Conservation (phyloP, 2,329 filamentous ascomycete genomes). For the Ceratocystis ficicola region DNA sequence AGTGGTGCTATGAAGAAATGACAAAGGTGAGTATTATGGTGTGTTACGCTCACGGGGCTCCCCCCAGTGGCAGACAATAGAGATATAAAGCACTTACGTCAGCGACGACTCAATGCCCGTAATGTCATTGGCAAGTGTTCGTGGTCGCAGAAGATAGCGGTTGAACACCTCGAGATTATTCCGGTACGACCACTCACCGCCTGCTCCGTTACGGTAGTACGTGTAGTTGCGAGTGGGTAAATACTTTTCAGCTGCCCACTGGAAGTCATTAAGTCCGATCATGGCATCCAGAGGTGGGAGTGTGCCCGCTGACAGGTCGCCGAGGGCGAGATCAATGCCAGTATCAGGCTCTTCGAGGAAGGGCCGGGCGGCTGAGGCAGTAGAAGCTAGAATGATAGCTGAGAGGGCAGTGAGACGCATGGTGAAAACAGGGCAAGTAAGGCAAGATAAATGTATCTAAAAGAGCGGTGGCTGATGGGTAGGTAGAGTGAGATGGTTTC, state of each 20-base stretch:
- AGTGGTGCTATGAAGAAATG: constrained; percentile 28
- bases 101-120: constrained; percentile 30
- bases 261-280: constrained; percentile 38
- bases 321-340: constrained; percentile 33
- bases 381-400: constrained; percentile 27
- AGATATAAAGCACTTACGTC: constrained; percentile 25
- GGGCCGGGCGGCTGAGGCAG: constrained; percentile 33
- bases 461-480: neutral
- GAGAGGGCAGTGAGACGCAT: constrained; percentile 24
- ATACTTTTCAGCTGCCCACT: constrained; percentile 36
- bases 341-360: constrained; percentile 38
- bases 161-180: constrained; percentile 41
- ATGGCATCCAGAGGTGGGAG: constrained; percentile 28
- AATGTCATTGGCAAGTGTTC: constrained; percentile 32
- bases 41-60: too few species aligned
- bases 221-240: constrained; percentile 34
- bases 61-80: neutral
- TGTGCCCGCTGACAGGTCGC: constrained; percentile 26
- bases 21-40: constrained; percentile 21
- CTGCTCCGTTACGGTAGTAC: constrained; percentile 40
- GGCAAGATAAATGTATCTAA: neutral
- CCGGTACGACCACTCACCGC: constrained; percentile 40
- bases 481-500: neutral
- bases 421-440: neutral
- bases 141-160: constrained; percentile 35